Evolutionary conservation across 805 yeast species (phyloP), one percentile per base, ranked within the genome.

Genomic region (Wickerhamomyces silvicola): DNA sequence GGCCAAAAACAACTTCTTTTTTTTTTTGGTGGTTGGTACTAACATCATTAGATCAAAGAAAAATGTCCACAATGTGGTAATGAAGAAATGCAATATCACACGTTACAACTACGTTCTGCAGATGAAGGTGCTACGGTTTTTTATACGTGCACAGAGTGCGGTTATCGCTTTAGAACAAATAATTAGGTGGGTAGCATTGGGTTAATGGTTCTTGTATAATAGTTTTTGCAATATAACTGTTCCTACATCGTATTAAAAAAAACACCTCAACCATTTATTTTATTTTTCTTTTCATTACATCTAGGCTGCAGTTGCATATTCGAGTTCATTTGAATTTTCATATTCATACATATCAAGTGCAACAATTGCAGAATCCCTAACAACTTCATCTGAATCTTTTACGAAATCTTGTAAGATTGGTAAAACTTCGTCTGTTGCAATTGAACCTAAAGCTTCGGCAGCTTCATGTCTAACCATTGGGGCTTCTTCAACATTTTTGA

Each of bases 401-500:
- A 88, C 70, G 57, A 83, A 83, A 27, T 77, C 65, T 56, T 82
- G 72, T 52, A 94, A 73, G 22, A 92, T 81, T 11, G 97, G 96
- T 43, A 90, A 69, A 23, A 90, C 95, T 37, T 90, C 97, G 50
- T 85, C 95, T 8, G 97, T 85, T 18, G 96, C 97, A 56, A 92
- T 92, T 18, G 95, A 75, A 18, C 98, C 98, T 49, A 94, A 70
- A 17, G 98, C 98, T 64, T 92, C 99, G 17, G 97, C 98, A 37
- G 97, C 98, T 65, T 92, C 99, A 57, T 92, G 99, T 64, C 99
- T 81, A 21, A 94, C 98, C 99, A 92, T 92, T 42, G 94, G 95
- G 32, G 94, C 97, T 65, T 92, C 96, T 11, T 61, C 53, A 38
- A 69, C 73, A 57, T 84, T 75, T 46, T 77, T 77, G 48, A 94